These are phyloP conservation scores for Saturnispora ahearnii DNA, from an alignment of 805 yeast species.

Conservation along the genomic window DNA sequence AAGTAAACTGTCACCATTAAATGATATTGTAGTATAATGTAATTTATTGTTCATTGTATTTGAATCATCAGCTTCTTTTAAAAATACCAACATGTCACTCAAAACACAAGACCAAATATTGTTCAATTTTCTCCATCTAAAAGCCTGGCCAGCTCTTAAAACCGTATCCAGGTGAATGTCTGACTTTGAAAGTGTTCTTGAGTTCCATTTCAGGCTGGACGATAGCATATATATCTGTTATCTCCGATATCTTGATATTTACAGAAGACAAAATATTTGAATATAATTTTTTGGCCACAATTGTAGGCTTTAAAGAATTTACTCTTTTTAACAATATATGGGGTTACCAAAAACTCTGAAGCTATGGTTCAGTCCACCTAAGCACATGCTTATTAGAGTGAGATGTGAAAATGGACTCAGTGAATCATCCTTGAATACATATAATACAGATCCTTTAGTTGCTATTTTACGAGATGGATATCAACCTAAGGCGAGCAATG, in stretches of 20 bases:
- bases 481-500: background rate
- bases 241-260: too few species aligned
- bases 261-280: too few species aligned
- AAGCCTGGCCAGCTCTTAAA: slow-evolving; percentile 78
- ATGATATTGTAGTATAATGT: slow-evolving; percentile 39
- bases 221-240: background rate
- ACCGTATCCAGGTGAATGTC: slow-evolving; percentile 60
- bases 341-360: background rate
- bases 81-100: slow-evolving; percentile 49
- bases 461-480: background rate
- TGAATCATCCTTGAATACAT: background rate
- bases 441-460: background rate
- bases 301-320: too few species aligned
- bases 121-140: slow-evolving; percentile 61
- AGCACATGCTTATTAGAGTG: slow-evolving; percentile 8
- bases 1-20: background rate
- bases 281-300: too few species aligned
- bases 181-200: slow-evolving; percentile 11
- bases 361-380: slow-evolving; percentile 3
- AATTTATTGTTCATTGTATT: slow-evolving; percentile 26
- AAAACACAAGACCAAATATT: slow-evolving; percentile 60
- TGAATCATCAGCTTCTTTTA: slow-evolving; percentile 26
- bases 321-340: too few species aligned
- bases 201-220: background rate
- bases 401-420: slow-evolving; percentile 8